These are phyloP conservation scores for Vitis cinerea DNA, from an alignment of 164 flowering plant genomes.

Conservation along the genomic window DNA sequence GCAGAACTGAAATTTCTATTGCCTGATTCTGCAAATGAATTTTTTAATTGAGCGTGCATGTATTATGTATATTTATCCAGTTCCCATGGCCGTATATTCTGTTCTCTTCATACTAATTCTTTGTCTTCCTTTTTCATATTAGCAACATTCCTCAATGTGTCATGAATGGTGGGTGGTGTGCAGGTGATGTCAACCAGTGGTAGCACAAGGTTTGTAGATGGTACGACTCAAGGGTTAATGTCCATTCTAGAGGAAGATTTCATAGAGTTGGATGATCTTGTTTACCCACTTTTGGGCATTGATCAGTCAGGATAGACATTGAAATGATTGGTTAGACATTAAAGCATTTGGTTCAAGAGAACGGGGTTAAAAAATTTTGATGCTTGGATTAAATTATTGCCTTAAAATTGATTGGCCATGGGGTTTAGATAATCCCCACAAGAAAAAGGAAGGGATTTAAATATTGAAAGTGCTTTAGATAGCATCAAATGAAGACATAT, in stretches of 20 bases:
- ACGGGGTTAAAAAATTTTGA: background rate
- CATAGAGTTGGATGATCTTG: conserved; percentile 43
- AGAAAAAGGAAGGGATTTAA: background rate
- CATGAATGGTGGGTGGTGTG: conserved; percentile 1
- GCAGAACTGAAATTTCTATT: too few species aligned
- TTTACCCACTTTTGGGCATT: conserved; percentile 17
- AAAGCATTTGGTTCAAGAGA: background rate
- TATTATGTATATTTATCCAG: too few species aligned
- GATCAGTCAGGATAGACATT: background rate
- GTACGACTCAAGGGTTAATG: conserved; percentile 9
- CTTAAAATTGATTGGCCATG: background rate
- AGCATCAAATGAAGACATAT: background rate
- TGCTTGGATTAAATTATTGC: background rate
- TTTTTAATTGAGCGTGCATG: too few species aligned
- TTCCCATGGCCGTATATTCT: background rate
- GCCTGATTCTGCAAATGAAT: too few species aligned
- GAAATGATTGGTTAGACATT: background rate
- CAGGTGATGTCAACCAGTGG: conserved; percentile 15
- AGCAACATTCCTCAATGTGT: background rate
- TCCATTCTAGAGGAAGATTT: conserved; percentile 39
- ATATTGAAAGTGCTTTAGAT: background rate
- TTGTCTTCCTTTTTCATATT: background rate
- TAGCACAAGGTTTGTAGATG: conserved; percentile 2
- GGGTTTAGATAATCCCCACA: background rate
- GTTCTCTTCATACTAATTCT: background rate